Evolutionary conservation across 1,284 basidiomycete species (phyloP).

Genomic region (Marasmius fiardii): DNA sequence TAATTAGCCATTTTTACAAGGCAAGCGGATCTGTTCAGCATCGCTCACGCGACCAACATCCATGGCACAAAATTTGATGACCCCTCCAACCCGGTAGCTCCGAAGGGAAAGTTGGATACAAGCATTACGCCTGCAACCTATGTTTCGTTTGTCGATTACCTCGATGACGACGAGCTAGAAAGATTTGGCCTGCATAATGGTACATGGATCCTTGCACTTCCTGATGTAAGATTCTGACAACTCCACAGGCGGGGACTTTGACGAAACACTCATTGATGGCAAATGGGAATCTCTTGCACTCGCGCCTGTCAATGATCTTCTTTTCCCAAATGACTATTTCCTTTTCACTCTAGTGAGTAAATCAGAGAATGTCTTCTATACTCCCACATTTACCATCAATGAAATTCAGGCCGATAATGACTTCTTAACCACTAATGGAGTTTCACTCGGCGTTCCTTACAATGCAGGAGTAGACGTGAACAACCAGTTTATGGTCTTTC

Average conservation of each 20-base stretch:
- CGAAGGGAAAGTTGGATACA: constrained; percentile 43
- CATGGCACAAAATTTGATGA: constrained; percentile 55
- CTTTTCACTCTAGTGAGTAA: constrained; percentile 53
- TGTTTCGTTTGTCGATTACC: constrained; percentile 51
- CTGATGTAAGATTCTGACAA: not conserved
- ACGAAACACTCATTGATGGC: constrained; percentile 55
- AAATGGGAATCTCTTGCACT: constrained; percentile 72
- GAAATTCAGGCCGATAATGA: constrained; percentile 57
- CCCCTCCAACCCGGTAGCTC: constrained; percentile 50
- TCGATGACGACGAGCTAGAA: constrained; percentile 48
- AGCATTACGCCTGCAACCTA: constrained; percentile 54
- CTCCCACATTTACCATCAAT: no score
- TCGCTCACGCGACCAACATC: constrained; percentile 59
- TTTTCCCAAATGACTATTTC: constrained; percentile 62
- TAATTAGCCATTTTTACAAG: constrained; percentile 20
- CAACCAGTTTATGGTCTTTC: constrained; percentile 66
- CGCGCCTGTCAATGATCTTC: constrained; percentile 47
- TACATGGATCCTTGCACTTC: constrained; percentile 12
- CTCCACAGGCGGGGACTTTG: constrained; percentile 24
- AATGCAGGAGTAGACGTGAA: constrained; percentile 54
- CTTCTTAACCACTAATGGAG: constrained; percentile 58
- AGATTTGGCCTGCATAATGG: constrained; percentile 64
- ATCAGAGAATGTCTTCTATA: not conserved
- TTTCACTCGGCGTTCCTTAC: constrained; percentile 49
- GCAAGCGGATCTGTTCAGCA: constrained; percentile 57